Evolutionary conservation across 2,329 filamentous ascomycete genomes (phyloP).

Genomic region (Colletotrichum sp.): DNA sequence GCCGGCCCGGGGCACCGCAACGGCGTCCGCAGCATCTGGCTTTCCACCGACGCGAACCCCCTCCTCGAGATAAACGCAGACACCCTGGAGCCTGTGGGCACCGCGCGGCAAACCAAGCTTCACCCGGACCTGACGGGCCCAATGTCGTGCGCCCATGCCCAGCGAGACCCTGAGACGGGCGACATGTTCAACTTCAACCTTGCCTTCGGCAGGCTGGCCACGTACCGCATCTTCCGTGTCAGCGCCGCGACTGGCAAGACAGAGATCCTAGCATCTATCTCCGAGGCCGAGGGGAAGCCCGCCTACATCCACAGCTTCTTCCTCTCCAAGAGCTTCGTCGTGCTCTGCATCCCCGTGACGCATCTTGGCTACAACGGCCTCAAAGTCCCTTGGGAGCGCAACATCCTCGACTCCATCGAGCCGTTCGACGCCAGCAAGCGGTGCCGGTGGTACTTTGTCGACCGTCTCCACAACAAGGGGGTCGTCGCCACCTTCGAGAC

Average conservation of each 20-base stretch:
- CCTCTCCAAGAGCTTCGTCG: slow-evolving; percentile 71
- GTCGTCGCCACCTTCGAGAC: slow-evolving; percentile 73
- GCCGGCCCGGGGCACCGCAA: slow-evolving; percentile 17
- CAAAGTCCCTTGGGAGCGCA: slow-evolving; percentile 67
- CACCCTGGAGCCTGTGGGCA: slow-evolving; percentile 74
- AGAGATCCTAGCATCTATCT: slow-evolving; percentile 73
- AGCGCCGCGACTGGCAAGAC: slow-evolving; percentile 68
- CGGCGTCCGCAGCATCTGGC: slow-evolving; percentile 52
- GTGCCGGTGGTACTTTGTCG: slow-evolving; percentile 77
- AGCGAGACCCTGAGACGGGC: slow-evolving; percentile 73
- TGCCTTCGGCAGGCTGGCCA: slow-evolving; percentile 58
- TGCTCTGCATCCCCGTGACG: slow-evolving; percentile 75
- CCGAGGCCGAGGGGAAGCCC: slow-evolving; percentile 44
- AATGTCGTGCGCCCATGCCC: slow-evolving; percentile 73
- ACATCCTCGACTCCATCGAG: slow-evolving; percentile 71
- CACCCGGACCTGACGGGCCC: slow-evolving; percentile 73
- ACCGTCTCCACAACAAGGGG: slow-evolving; percentile 66
- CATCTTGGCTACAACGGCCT: slow-evolving; percentile 64
- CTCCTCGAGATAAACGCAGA: slow-evolving; percentile 70
- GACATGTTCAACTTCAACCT: slow-evolving; percentile 86
- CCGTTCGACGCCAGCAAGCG: slow-evolving; percentile 62
- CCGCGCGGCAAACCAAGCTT: slow-evolving; percentile 63
- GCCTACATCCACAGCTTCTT: slow-evolving; percentile 88
- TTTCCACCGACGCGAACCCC: slow-evolving; percentile 59
- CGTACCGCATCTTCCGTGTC: slow-evolving; percentile 74